phyloP scores from a whole-genome alignment of 768 basidiomycete genomes.

The Lentinula guzmanii region DNA sequence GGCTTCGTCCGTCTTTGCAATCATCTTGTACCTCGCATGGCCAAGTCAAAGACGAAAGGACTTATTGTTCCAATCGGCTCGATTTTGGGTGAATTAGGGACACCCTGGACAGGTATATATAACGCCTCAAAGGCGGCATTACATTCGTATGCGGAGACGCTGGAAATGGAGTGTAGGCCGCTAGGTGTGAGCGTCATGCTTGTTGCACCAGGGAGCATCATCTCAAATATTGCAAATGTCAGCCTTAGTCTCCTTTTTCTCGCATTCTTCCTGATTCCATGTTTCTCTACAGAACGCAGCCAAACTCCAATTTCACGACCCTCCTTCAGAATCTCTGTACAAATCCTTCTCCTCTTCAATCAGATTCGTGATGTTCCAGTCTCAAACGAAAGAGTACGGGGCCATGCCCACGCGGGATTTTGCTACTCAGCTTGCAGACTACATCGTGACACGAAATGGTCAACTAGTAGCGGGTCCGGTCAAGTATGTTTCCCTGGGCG shows the following conservation, averaged over 20 bases:
- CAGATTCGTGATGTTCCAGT: neutral
- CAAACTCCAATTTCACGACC: neutral
- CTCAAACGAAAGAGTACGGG: conserved; percentile 1
- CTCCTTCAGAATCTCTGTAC: conserved; percentile 1
- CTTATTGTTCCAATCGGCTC: conserved; percentile 24
- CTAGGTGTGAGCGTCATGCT: conserved; percentile 24
- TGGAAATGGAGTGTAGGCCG: conserved; percentile 23
- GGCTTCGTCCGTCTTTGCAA: conserved; percentile 20
- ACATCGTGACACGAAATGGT: neutral
- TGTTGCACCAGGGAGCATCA: conserved; percentile 20
- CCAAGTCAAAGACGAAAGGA: conserved; percentile 16
- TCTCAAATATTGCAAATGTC: conserved; percentile 12
- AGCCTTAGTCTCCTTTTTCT: neutral
- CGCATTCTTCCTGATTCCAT: neutral
- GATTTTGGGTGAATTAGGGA: conserved; percentile 20
- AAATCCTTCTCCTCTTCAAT: neutral
- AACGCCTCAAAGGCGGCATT: conserved; percentile 24
- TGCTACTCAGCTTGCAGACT: neutral
- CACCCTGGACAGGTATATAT: conserved; percentile 25
- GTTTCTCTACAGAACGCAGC: neutral
- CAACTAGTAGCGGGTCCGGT: neutral
- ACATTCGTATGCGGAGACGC: conserved; percentile 20
- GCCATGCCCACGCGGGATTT: neutral
- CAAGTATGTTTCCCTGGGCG: neutral
- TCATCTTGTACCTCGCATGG: conserved; percentile 24